Evolutionary conservation across 768 basidiomycete species (phyloP), one percentile per base, ranked within the genome.

Genomic region (Melanogaster broomeanus): DNA sequence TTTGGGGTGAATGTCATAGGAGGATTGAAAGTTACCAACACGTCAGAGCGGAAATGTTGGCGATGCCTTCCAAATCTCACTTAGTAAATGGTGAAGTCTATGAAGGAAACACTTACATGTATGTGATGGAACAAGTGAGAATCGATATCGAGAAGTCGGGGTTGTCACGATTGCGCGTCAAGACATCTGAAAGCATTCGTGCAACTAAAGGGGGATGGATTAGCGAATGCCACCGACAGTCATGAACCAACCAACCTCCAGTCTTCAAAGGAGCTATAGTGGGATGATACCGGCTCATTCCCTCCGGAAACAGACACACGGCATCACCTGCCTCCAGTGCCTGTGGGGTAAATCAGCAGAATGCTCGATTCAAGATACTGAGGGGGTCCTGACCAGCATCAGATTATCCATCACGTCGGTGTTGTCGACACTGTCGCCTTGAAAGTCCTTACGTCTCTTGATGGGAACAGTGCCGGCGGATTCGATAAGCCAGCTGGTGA

Each of bases 401-500:
- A 95, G 77, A 41, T 78, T 78, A 39, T 72, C 71, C 85, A 95
- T 90, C 22, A 77, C 81, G 2, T 79, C 73, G 2, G 77, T 74
- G 63, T 95, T 95, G 67, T 94, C 84, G 0, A 72, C 73, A 13
- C 66, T 70, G 3, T 71, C 77, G 42, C 84, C 80, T 0, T 56
- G 55, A 58, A 77, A 80, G 62, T 95, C 93, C 57, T 87, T 91
- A 46, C 81, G 77, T 52, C 93, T 77, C 62, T 85, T 81, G 39
- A 95, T 81, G 1, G 93, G 93, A 3, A 95, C 79, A 2, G 93
- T 93, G 12, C 93, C 93, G 10, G 88, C 88, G 16, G 85, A 84
- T 66, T 93, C 90, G 44, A 95, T 91, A 18, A 95, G 77, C 92
- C 93, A 93, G 55, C 87, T 90, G 8, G 88, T 91, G 67, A 95